These are phyloP conservation scores for Acer yangbiense DNA, from an alignment of 345 rosid genomes.

Conservation along the genomic window DNA sequence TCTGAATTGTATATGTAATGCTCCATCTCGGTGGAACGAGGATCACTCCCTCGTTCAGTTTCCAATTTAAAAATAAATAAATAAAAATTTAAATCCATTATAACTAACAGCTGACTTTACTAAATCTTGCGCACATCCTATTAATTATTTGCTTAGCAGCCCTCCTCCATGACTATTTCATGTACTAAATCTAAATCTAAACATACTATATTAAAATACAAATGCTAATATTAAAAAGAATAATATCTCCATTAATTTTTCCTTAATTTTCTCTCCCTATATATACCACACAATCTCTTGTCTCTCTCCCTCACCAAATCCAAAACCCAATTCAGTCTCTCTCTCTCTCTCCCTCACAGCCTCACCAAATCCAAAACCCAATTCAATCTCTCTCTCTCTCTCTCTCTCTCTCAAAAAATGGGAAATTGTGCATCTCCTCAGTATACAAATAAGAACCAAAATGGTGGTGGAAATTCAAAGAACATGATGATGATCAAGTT, in stretches of 20 bases:
- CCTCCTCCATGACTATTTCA: background rate
- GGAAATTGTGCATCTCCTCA: constrained; percentile 45
- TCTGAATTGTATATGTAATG: too few species aligned
- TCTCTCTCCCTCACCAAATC: background rate
- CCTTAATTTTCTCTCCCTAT: background rate
- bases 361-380: background rate
- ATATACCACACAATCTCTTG: background rate
- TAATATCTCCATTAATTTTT: background rate
- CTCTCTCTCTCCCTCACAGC: background rate
- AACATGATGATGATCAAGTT: background rate
- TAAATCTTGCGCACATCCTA: background rate
- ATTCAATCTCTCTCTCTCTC: background rate
- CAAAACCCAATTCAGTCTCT: background rate
- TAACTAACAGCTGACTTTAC: too few species aligned
- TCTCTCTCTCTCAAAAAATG: too few species aligned
- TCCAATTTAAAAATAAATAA: too few species aligned
- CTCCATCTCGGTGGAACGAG: too few species aligned
- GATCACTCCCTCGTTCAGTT: too few species aligned
- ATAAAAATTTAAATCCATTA: too few species aligned
- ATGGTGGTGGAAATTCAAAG: background rate
- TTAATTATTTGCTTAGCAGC: background rate
- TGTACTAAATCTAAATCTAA: background rate
- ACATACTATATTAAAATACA: background rate
- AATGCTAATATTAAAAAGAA: background rate
- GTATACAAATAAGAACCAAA: background rate